phyloP scores from a whole-genome alignment of 257 asterid species.

The Solanum dulcamara region DNA sequence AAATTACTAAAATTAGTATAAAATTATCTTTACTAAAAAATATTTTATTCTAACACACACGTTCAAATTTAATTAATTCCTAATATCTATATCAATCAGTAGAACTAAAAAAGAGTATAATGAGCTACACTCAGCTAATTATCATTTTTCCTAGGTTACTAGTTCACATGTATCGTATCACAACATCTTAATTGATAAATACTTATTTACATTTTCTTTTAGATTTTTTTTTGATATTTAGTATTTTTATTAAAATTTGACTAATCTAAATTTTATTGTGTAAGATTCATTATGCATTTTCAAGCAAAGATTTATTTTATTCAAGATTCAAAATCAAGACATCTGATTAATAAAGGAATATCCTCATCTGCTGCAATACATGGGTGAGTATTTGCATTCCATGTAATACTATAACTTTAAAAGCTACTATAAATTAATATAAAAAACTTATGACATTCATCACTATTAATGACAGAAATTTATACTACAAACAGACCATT shows the following conservation, averaged over 20 bases:
- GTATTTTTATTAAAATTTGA: no score
- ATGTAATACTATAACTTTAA: neutral
- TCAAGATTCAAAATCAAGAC: rapidly evolving
- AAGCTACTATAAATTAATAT: neutral
- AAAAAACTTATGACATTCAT: neutral
- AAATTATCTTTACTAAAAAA: rapidly evolving
- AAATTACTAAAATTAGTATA: neutral
- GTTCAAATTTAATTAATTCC: no score
- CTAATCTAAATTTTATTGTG: no score
- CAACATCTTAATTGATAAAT: no score
- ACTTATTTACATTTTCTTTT: no score
- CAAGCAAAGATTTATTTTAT: neutral
- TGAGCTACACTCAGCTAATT: no score
- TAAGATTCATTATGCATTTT: no score
- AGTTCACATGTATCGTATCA: no score
- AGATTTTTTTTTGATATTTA: no score
- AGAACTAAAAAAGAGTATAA: neutral
- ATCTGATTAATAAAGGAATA: no score
- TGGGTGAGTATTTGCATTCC: neutral
- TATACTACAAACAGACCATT: no score
- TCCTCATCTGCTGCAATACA: neutral
- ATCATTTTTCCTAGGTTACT: neutral
- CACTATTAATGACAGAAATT: neutral
- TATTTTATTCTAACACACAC: rapidly evolving
- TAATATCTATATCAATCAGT: no score